A percentile compares a stretch with the other conserved stretches of the same genome.
These are phyloP conservation scores for Boletellus ananas DNA, from an alignment of 768 basidiomycete genomes.

Conservation along the genomic window DNA sequence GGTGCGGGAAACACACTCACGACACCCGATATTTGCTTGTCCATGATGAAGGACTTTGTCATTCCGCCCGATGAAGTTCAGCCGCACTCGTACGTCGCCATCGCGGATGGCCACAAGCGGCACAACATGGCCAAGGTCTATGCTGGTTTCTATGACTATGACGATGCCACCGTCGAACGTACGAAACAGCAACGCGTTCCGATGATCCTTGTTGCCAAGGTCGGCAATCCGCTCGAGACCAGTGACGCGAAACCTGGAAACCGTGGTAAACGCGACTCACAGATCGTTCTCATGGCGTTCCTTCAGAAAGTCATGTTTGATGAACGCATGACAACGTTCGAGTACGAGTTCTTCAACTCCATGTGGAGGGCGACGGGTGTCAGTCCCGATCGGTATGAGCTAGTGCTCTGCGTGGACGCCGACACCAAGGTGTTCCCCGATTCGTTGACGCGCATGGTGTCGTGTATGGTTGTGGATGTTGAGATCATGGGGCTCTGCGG, in stretches of 20 bases:
- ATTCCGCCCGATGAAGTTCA: constrained; percentile 80
- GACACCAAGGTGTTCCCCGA: constrained; percentile 99
- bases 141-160: constrained; percentile 96
- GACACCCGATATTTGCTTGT: constrained; percentile 90
- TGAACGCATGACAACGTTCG: constrained; percentile 99
- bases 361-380: constrained; percentile 95
- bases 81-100: constrained; percentile 94
- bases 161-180: constrained; percentile 81
- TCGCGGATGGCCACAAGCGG: constrained; percentile 98
- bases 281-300: constrained; percentile 97
- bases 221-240: constrained; percentile 88
- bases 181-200: constrained; percentile 97
- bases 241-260: constrained; percentile 93
- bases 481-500: constrained; percentile 99
- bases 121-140: constrained; percentile 99
- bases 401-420: constrained; percentile 94
- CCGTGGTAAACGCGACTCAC: constrained; percentile 97
- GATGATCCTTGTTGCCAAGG: constrained; percentile 92
- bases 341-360: constrained; percentile 99
- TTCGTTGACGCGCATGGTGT: constrained; percentile 91
- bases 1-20: constrained; percentile 85
- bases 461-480: constrained; percentile 93
- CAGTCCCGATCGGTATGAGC: constrained; percentile 92
- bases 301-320: constrained; percentile 99
- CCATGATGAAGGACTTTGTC: constrained; percentile 97